A percentile compares a stretch with the other conserved stretches of the same genome.
phyloP scores from a whole-genome alignment of 1,284 basidiomycete genomes.

The Melampsora abietis-canadensis region DNA sequence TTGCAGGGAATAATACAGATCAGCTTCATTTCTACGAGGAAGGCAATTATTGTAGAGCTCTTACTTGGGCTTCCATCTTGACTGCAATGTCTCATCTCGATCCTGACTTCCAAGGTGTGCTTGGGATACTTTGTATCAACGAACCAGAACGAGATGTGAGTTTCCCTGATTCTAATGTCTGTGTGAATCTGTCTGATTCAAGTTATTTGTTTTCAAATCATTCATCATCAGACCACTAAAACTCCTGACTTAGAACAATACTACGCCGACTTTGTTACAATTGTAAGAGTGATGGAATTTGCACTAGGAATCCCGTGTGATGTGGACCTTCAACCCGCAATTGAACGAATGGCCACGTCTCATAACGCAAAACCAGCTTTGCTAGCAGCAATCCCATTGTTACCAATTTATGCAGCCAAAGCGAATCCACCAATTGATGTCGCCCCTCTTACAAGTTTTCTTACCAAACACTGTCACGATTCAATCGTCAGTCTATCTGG shows the following conservation, averaged over 20 bases:
- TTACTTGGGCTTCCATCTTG: slow-evolving; percentile 74
- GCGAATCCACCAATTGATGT: slow-evolving; percentile 24
- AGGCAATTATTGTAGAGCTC: slow-evolving; percentile 68
- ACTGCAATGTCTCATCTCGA: slow-evolving; percentile 67
- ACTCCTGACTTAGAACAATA: slow-evolving; percentile 55
- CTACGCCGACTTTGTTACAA: slow-evolving; percentile 67
- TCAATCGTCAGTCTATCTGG: neutral
- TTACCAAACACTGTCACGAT: neutral
- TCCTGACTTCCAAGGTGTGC: slow-evolving; percentile 64
- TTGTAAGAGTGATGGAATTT: slow-evolving; percentile 64
- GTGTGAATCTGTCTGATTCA: neutral
- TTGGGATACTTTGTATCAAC: slow-evolving; percentile 69
- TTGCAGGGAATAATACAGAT: slow-evolving; percentile 66
- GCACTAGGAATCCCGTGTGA: slow-evolving; percentile 59
- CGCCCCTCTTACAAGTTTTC: neutral
- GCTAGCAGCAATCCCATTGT: slow-evolving; percentile 23
- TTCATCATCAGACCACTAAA: slow-evolving; percentile 13
- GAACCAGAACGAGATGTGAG: slow-evolving; percentile 57
- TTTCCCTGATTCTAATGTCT: slow-evolving; percentile 61
- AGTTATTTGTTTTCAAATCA: neutral
- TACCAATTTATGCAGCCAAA: slow-evolving; percentile 27
- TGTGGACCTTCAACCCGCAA: slow-evolving; percentile 12
- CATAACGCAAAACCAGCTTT: slow-evolving; percentile 22
- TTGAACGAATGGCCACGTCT: slow-evolving; percentile 5
- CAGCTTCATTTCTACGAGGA: slow-evolving; percentile 70